Percentiles rank a stretch among this genome's conserved stretches.
Evolutionary conservation across 148 eudicot genomes (phyloP).

Genomic region (Camellia lanceoleosa): DNA sequence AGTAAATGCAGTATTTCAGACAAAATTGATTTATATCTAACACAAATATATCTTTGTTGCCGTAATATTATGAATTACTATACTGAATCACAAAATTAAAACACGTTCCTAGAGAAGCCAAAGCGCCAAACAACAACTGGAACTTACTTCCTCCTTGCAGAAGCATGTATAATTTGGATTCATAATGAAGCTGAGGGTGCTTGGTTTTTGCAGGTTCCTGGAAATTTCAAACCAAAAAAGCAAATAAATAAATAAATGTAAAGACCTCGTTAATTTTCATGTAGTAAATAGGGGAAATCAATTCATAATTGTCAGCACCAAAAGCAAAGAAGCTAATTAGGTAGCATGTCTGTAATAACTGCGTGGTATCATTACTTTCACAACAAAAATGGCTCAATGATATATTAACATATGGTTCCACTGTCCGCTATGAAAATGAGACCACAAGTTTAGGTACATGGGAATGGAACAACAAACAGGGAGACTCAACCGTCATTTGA

Average conservation of each 20-base stretch:
- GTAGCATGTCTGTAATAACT: background rate
- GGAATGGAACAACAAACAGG: too few species aligned
- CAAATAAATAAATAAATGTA: background rate
- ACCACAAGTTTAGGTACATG: too few species aligned
- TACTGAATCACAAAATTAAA: background rate
- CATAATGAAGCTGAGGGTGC: conserved; percentile 60
- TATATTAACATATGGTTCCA: too few species aligned
- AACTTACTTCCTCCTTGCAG: conserved; percentile 64
- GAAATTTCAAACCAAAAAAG: background rate
- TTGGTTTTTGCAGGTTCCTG: conserved; percentile 55
- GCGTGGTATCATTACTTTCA: too few species aligned
- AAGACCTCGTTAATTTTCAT: background rate
- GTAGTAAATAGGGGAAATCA: background rate
- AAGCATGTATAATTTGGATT: conserved; percentile 53
- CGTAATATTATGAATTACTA: background rate
- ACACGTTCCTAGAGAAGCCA: background rate
- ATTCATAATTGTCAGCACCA: background rate
- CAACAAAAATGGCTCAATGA: too few species aligned
- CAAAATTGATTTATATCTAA: background rate
- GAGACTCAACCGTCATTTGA: too few species aligned
- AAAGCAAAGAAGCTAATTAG: background rate
- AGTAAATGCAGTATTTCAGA: conserved; percentile 1
- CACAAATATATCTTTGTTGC: background rate
- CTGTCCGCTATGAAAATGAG: too few species aligned
- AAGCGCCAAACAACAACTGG: background rate